Base-by-base conservation (phyloP, 768 basidiomycete species). In the Agrocybe pediades region DNA sequence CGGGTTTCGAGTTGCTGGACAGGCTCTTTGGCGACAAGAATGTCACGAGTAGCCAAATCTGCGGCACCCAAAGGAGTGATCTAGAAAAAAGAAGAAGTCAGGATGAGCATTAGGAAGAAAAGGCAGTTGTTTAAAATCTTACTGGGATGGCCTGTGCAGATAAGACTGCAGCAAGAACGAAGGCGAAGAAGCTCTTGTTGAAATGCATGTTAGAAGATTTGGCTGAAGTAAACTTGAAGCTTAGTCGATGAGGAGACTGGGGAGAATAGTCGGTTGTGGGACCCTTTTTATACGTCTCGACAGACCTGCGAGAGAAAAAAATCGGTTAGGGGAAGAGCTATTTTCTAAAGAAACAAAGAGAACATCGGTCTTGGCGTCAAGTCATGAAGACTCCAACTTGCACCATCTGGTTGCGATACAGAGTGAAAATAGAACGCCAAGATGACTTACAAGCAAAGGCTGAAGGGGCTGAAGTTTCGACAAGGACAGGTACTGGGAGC, bases 111-210 rank as follows among this genome's bases (percentile, higher is more conserved):
- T 9, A 21, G 15, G 13, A 3, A 40, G n/a, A 41, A 26, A 19
- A 43, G n/a, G 41, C 1, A 36, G 49, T 24, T 42, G 20, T 2
- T 16, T 11, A 49, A 65, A n/a, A n/a, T n/a, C n/a, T 41, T 60
- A 72, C 71, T 6, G 71, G 71, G 20, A 63, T 60, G 41, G 69
- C 71, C 42, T 58, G 55, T 33, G 66, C 61, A 26, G 69, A 59
- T 27, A 72, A 33, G 36, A 72, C 67, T 9, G 71, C 69, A 3
- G 71, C 68, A 33, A 71, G 27, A 53, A 71, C 62, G 53, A 72
- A 68, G 21, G 65, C 59, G 21, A 69, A 53, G 45, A 71, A 70
- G 62, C 64, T 68, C 59, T 68, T 69, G 66, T 62, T 68, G 69
- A 71, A 69, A 30, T 71, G 68, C 71, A 72, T 72, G 48, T 47